Evolutionary conservation across 1,139 yeast genomes (phyloP), one percentile per base, ranked within the genome.

Genomic region (Pichia sp.): DNA sequence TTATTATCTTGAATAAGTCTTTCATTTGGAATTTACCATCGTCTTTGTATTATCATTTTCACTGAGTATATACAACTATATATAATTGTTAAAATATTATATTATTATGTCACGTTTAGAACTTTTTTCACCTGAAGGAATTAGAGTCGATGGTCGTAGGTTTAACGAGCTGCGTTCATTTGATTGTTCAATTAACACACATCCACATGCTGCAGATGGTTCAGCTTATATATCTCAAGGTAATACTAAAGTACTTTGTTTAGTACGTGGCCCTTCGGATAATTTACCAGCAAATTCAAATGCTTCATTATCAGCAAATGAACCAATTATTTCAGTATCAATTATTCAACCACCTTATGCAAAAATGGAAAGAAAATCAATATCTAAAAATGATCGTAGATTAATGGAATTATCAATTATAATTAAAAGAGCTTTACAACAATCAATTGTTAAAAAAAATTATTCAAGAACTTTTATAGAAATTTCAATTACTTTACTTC

Each of bases 191-290:
- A 78, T 87, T 50, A 87, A 87, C 58, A 87, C 97, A 1, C 97
- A 90, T 59, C 90, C 96, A 9, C 78, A 75, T 56, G 78, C 95
- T 1, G 76, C 92, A 4, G 97, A 92, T 63, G 98, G 98, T 5
- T 89, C 97, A 2, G 81, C 97, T 2, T 85, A 82, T 56, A 80
- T 92, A 23, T 95, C 90, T 63, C 95, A 85, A 66, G 98, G 99
- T 26, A 86, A 87, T 55, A 82, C 97, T 39, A 87, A 87, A 62
- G 86, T 89, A 30, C 76, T 89, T 40, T 87, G 97, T 55, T 73
- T 82, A 55, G 90, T 92, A 2, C 78, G 78, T 50, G 98, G 98
- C 1, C 98, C 98, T 1, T 52, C 80, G 75, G 72, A 97, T 87
- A 62, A 96, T 94, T 6, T 69, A 70, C 40, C 47, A 20, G 58